Percentiles rank a stretch among this genome's conserved stretches.
phyloP scores from a whole-genome alignment of 495 filamentous ascomycete genomes.

The Neurospora sp. region DNA sequence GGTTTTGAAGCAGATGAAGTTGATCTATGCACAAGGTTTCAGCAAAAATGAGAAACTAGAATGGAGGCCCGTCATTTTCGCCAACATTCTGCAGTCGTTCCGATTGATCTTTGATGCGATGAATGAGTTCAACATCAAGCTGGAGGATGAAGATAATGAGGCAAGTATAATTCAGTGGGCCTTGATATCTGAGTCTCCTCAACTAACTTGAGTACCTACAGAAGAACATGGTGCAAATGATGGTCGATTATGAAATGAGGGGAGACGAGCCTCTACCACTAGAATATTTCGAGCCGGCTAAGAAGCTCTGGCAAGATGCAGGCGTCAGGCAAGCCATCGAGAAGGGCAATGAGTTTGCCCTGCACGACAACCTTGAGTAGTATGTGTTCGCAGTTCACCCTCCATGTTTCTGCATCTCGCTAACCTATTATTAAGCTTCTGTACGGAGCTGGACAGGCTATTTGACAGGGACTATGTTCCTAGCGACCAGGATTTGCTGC shows the following conservation, averaged over 20 bases:
- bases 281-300: slow-evolving; percentile 67
- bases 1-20: slow-evolving; percentile 97
- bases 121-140: slow-evolving; percentile 70
- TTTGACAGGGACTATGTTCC: slow-evolving; percentile 83
- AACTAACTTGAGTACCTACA: slow-evolving; percentile 12
- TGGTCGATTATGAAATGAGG: slow-evolving; percentile 64
- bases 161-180: slow-evolving; percentile 36
- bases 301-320: slow-evolving; percentile 69
- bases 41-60: slow-evolving; percentile 83
- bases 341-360: slow-evolving; percentile 89
- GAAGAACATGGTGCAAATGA: slow-evolving; percentile 44
- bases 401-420: not conserved
- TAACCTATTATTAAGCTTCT: slow-evolving; percentile 54
- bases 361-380: slow-evolving; percentile 94
- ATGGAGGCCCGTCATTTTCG: slow-evolving; percentile 89
- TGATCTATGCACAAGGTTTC: slow-evolving; percentile 92
- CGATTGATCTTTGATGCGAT: slow-evolving; percentile 88
- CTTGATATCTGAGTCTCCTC: not conserved
- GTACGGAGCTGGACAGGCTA: slow-evolving; percentile 77
- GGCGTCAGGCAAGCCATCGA: slow-evolving; percentile 80
- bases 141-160: slow-evolving; percentile 66
- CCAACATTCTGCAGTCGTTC: slow-evolving; percentile 81
- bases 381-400: slow-evolving; percentile 35
- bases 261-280: slow-evolving; percentile 61
- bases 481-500: slow-evolving; percentile 93